Evolutionary conservation across 2,329 filamentous ascomycete genomes (phyloP).

Genomic region (Aureobasidium sp.): DNA sequence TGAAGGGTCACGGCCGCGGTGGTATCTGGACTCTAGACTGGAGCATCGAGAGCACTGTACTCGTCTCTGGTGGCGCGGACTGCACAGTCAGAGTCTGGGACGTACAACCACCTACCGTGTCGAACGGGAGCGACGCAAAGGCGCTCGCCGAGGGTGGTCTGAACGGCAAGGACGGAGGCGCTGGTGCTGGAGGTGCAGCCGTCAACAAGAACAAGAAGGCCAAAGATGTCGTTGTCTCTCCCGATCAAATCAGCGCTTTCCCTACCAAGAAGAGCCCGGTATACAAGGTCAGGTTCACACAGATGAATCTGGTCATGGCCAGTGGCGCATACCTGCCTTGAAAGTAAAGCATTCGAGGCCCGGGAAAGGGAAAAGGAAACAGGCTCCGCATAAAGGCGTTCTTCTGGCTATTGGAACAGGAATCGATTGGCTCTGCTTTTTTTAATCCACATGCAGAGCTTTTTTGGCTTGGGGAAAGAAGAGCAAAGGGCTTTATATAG

Average conservation of each 20-base stretch:
- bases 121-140: slow-evolving; percentile 36
- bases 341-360: background rate
- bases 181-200: slow-evolving; percentile 36
- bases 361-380: background rate
- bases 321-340: slow-evolving; percentile 61
- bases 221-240: slow-evolving; percentile 83
- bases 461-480: background rate
- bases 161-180: slow-evolving; percentile 46
- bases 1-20: slow-evolving; percentile 86
- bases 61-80: slow-evolving; percentile 86
- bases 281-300: slow-evolving; percentile 85
- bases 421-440: background rate
- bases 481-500: background rate
- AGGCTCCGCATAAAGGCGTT: background rate
- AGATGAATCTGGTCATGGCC: slow-evolving; percentile 89
- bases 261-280: slow-evolving; percentile 94
- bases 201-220: slow-evolving; percentile 57
- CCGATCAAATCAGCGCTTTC: slow-evolving; percentile 91
- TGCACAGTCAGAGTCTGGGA: slow-evolving; percentile 94
- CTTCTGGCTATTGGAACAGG: background rate
- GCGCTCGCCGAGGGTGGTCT: slow-evolving; percentile 40
- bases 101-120: slow-evolving; percentile 52
- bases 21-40: slow-evolving; percentile 92
- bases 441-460: too few species aligned
- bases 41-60: slow-evolving; percentile 83